phyloP scores from a whole-genome alignment of 1,139 yeast genomes.

The Magnusiomyces paraingens region DNA sequence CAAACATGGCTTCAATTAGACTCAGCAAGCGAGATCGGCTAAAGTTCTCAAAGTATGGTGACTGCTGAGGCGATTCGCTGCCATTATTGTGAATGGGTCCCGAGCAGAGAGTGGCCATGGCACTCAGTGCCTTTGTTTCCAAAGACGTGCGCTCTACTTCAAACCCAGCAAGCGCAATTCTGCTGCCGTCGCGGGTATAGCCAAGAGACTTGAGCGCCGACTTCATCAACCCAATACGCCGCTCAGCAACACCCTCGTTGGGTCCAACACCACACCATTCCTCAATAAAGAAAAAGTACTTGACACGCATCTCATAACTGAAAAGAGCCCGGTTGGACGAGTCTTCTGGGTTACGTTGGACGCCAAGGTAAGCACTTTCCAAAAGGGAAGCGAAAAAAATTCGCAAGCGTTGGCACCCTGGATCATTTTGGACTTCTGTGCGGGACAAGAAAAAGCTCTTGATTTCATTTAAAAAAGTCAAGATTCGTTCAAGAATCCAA shows the following conservation, averaged over 20 bases:
- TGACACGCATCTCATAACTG: slow-evolving; percentile 80
- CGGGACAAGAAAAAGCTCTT: slow-evolving; percentile 51
- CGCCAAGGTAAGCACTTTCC: slow-evolving; percentile 58
- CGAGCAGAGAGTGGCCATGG: slow-evolving; percentile 77
- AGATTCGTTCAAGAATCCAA: slow-evolving; percentile 60
- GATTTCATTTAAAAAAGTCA: slow-evolving; percentile 57
- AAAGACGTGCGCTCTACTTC: slow-evolving; percentile 75
- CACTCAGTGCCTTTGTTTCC: slow-evolving; percentile 65
- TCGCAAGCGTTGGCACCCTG: slow-evolving; percentile 69
- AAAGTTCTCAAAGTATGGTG: slow-evolving; percentile 45
- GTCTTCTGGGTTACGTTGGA: slow-evolving; percentile 31
- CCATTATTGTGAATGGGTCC: slow-evolving; percentile 32
- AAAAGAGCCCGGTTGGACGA: slow-evolving; percentile 50
- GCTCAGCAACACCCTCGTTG: slow-evolving; percentile 51
- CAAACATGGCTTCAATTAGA: slow-evolving; percentile 73
- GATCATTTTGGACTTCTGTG: slow-evolving; percentile 55
- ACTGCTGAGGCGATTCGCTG: slow-evolving; percentile 23
- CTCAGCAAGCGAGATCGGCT: slow-evolving; percentile 60
- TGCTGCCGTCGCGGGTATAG: slow-evolving; percentile 32
- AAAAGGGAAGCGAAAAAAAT: slow-evolving; percentile 74
- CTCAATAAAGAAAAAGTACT: slow-evolving; percentile 72
- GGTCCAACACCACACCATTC: slow-evolving; percentile 96
- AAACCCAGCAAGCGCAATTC: slow-evolving; percentile 59
- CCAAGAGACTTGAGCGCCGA: slow-evolving; percentile 25
- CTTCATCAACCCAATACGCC: slow-evolving; percentile 59